These are phyloP conservation scores for Aureobasidium sp. DNA, from an alignment of 2,329 filamentous ascomycete species.

Conservation along the genomic window DNA sequence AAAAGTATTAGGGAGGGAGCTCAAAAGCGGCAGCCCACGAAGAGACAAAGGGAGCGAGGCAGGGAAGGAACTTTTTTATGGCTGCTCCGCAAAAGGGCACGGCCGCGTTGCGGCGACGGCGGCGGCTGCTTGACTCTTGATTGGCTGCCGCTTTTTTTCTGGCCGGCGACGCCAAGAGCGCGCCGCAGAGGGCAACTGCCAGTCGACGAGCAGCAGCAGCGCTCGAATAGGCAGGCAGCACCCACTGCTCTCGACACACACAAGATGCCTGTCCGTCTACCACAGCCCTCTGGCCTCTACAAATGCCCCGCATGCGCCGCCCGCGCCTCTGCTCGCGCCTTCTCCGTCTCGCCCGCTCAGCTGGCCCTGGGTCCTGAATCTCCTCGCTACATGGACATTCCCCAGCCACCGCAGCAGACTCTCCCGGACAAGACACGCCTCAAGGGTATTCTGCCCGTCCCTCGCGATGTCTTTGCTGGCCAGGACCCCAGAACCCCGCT, in stretches of 20 bases:
- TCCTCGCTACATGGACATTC: constrained; percentile 78
- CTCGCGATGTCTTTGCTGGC: constrained; percentile 66
- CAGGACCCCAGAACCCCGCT: constrained; percentile 16
- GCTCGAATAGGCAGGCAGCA: background rate
- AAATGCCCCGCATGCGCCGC: constrained; percentile 30
- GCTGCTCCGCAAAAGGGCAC: background rate
- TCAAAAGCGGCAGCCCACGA: constrained; percentile 9
- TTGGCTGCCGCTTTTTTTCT: constrained; percentile 5
- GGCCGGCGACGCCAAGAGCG: background rate
- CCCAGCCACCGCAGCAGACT: constrained; percentile 66
- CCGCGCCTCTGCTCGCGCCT: constrained; percentile 26
- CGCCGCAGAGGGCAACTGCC: background rate
- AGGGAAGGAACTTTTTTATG: constrained; percentile 8
- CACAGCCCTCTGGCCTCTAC: constrained; percentile 20
- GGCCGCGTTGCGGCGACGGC: background rate
- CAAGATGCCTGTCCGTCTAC: constrained; percentile 13
- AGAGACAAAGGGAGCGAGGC: constrained; percentile 8
- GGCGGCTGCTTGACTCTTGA: background rate
- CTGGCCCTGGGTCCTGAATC: constrained; percentile 69
- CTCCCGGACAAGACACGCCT: constrained; percentile 42
- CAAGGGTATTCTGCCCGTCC: constrained; percentile 76
- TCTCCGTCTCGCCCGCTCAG: constrained; percentile 40
- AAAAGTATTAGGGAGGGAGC: constrained; percentile 3
- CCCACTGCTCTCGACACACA: background rate
- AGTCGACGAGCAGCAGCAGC: background rate